Percentiles rank a stretch among this genome's conserved stretches.
These are phyloP conservation scores for Candida tammaniensis DNA, from an alignment of 805 yeast genomes.

Conservation along the genomic window DNA sequence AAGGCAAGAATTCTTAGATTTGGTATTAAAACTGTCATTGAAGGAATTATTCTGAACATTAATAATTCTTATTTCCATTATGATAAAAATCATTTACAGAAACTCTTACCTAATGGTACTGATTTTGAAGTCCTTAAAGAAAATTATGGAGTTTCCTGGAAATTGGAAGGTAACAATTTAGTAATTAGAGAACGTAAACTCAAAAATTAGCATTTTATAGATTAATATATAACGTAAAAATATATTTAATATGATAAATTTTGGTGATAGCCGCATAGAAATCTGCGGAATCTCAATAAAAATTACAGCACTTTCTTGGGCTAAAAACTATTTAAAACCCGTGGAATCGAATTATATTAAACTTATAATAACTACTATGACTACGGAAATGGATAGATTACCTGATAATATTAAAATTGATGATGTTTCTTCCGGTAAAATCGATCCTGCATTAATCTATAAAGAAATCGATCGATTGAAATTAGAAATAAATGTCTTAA, in stretches of 20 bases:
- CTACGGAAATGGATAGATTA: slow-evolving; percentile 16
- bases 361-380: too few species aligned
- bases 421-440: slow-evolving; percentile 42
- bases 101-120: slow-evolving; percentile 28
- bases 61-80: slow-evolving; percentile 38
- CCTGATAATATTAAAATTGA: slow-evolving; percentile 39
- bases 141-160: slow-evolving; percentile 30
- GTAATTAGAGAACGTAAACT: slow-evolving; percentile 16
- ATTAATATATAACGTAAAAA: too few species aligned
- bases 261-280: too few species aligned
- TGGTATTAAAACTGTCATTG: slow-evolving; percentile 34
- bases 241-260: too few species aligned
- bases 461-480: slow-evolving; percentile 41
- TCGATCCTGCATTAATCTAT: slow-evolving; percentile 41
- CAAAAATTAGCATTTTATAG: too few species aligned
- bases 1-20: slow-evolving; percentile 39
- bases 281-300: too few species aligned
- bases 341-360: too few species aligned
- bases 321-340: too few species aligned
- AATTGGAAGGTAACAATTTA: slow-evolving; percentile 21
- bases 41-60: slow-evolving; percentile 27
- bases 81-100: slow-evolving; percentile 13
- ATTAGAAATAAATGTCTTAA: slow-evolving; percentile 38
- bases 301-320: too few species aligned
- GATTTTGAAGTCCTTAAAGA: slow-evolving; percentile 17